Percentiles rank a stretch among this genome's conserved stretches.
Evolutionary conservation across 192 early-diverging fungal genomes (phyloP).

Genomic region (Backusella parvicylindrica): DNA sequence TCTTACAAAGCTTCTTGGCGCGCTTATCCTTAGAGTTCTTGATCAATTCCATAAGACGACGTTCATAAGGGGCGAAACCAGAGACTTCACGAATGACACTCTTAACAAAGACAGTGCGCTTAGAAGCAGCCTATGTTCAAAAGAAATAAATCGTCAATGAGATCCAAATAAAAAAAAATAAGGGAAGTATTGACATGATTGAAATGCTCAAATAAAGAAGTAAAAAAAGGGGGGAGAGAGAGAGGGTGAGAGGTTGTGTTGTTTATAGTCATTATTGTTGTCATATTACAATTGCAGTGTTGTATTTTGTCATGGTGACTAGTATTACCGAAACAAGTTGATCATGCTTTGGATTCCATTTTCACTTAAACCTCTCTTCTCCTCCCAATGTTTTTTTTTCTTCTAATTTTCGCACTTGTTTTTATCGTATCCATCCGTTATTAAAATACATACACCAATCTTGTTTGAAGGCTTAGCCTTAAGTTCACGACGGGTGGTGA

Average conservation of each 20-base stretch:
- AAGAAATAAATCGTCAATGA: background rate
- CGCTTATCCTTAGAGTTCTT: constrained; percentile 99
- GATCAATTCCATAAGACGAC: constrained; percentile 99
- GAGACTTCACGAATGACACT: constrained; percentile 94
- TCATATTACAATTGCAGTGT: background rate
- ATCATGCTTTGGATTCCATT: background rate
- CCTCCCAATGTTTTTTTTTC: background rate
- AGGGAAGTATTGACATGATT: background rate
- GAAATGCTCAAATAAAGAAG: background rate
- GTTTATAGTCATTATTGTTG: background rate
- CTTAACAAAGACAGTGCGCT: constrained; percentile 89
- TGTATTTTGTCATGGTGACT: background rate
- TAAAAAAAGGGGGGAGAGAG: background rate
- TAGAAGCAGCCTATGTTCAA: constrained; percentile 38
- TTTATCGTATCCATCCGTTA: constrained; percentile 24
- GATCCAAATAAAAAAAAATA: background rate
- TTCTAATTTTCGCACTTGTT: background rate
- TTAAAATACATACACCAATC: constrained; percentile 76
- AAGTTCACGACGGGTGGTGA: constrained; percentile 73
- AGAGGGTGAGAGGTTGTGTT: background rate
- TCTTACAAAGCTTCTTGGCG: constrained; percentile 98
- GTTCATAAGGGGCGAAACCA: constrained; percentile 98
- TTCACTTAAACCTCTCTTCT: no score
- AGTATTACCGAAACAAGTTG: background rate
- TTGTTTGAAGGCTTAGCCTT: constrained; percentile 68